Conservation (phyloP, 345 rosid genomes). For the Arabidopsis arenosa region DNA sequence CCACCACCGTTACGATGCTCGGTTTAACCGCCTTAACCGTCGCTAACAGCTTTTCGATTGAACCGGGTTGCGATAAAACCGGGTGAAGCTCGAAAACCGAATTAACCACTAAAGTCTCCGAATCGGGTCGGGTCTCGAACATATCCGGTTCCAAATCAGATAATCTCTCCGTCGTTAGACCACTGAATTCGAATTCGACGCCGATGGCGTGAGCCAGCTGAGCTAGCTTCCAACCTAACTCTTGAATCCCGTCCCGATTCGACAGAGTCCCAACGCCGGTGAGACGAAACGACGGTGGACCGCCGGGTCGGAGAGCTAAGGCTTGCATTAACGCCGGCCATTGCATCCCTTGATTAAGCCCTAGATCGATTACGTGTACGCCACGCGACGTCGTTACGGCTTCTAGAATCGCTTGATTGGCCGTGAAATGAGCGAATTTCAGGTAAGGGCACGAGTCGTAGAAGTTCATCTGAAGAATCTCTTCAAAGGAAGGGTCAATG, state of each 20-base stretch:
- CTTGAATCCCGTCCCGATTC: conserved; percentile 48
- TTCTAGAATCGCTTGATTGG: conserved; percentile 89
- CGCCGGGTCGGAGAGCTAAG: conserved; percentile 77
- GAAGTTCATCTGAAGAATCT: conserved; percentile 69
- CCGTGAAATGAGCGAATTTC: conserved; percentile 93
- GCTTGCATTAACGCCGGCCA: conserved; percentile 97
- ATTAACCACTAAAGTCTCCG: conserved; percentile 75
- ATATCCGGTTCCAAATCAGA: conserved; percentile 81
- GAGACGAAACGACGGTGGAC: conserved; percentile 73
- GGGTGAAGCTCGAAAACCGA: conserved; percentile 81
- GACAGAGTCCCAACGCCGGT: conserved; percentile 76
- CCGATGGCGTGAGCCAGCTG: conserved; percentile 71
- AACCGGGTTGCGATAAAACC: conserved; percentile 42
- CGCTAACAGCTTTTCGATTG: conserved; percentile 58
- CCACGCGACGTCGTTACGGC: conserved; percentile 67
- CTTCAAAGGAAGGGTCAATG: conserved; percentile 46
- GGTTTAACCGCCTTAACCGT: conserved; percentile 72
- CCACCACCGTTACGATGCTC: conserved; percentile 73
- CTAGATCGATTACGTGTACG: conserved; percentile 85
- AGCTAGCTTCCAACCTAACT: conserved; percentile 68
- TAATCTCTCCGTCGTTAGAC: conserved; percentile 56
- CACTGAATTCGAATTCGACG: conserved; percentile 67
- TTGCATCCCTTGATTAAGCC: conserved; percentile 80
- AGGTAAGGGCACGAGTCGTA: conserved; percentile 88
- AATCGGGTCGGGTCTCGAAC: conserved; percentile 61